Percentiles rank a stretch among this genome's conserved stretches.
Conservation (phyloP, 768 basidiomycete species). For the Kockovaella imperatae region DNA sequence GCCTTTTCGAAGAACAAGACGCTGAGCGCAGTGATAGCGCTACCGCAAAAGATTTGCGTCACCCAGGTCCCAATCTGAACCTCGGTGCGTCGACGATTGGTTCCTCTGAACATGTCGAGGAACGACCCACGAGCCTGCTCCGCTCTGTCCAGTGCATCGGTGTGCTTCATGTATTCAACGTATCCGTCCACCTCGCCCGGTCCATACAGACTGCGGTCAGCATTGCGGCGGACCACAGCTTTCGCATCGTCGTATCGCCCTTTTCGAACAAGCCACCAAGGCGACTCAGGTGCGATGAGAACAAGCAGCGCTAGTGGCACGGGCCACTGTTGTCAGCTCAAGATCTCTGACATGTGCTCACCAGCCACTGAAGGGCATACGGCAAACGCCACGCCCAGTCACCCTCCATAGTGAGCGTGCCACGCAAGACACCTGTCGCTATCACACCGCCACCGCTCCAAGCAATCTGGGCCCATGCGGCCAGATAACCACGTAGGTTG, state of each 20-base stretch:
- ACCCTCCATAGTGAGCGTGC: slow-evolving; percentile 5
- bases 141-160: slow-evolving; percentile 5
- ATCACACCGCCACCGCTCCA: slow-evolving; percentile 26
- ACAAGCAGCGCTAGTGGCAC: slow-evolving; percentile 14
- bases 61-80: slow-evolving; percentile 2
- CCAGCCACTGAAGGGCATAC: slow-evolving; percentile 19
- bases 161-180: slow-evolving; percentile 6
- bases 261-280: slow-evolving; percentile 23
- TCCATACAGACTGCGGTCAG: slow-evolving; percentile 3
- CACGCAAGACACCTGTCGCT: slow-evolving; percentile 16
- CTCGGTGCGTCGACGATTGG: slow-evolving; percentile 10
- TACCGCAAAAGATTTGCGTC: background rate
- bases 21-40: background rate
- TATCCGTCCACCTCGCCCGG: slow-evolving; percentile 1
- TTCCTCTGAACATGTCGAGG: slow-evolving; percentile 10
- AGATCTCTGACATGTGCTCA: too few species aligned
- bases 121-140: background rate
- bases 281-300: slow-evolving; percentile 22
- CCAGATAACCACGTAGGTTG: slow-evolving; percentile 32
- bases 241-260: slow-evolving; percentile 26
- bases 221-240: background rate
- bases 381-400: slow-evolving; percentile 23
- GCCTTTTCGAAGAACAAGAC: slow-evolving; percentile 5
- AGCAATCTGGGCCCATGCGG: slow-evolving; percentile 37
- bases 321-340: too few species aligned